phyloP scores from a whole-genome alignment of 495 filamentous ascomycete genomes.

The Aspergillus panamensis region DNA sequence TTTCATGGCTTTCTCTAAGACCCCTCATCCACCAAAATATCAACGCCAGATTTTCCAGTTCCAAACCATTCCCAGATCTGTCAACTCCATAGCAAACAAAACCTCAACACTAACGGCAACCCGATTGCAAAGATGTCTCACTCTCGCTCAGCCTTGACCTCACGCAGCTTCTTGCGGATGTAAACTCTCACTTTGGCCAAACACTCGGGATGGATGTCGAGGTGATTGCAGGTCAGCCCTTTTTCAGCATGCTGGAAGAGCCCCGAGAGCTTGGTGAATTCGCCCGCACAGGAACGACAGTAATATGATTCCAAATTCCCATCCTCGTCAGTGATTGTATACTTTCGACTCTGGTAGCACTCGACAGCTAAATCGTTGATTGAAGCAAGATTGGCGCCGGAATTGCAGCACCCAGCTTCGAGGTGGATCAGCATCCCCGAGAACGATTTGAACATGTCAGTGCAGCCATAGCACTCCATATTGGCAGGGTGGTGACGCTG shows the following conservation, averaged over 20 bases:
- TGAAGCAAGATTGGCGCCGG: conserved; percentile 4
- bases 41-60: not conserved
- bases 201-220: not conserved
- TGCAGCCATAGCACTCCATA: conserved; percentile 22
- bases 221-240: conserved; percentile 1
- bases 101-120: not conserved
- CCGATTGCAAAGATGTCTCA: not conserved
- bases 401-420: conserved; percentile 17
- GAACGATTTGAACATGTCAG: conserved; percentile 16
- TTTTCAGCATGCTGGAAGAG: conserved; percentile 18
- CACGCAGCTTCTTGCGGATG: not conserved
- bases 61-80: too few species aligned
- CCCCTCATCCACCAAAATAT: not conserved
- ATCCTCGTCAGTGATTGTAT: conserved; percentile 11
- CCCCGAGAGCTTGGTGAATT: conserved; percentile 15
- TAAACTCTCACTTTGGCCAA: not conserved
- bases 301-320: conserved; percentile 6
- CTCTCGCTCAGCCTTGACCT: not conserved
- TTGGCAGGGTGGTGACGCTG: conserved; percentile 10
- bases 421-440: conserved; percentile 21
- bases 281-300: conserved; percentile 7
- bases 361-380: conserved; percentile 11
- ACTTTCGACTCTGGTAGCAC: conserved; percentile 18
- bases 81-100: too few species aligned
- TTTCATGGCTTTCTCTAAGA: too few species aligned